These are phyloP conservation scores for Neurospora sp. DNA, from an alignment of 2,329 filamentous ascomycete species.

Conservation along the genomic window DNA sequence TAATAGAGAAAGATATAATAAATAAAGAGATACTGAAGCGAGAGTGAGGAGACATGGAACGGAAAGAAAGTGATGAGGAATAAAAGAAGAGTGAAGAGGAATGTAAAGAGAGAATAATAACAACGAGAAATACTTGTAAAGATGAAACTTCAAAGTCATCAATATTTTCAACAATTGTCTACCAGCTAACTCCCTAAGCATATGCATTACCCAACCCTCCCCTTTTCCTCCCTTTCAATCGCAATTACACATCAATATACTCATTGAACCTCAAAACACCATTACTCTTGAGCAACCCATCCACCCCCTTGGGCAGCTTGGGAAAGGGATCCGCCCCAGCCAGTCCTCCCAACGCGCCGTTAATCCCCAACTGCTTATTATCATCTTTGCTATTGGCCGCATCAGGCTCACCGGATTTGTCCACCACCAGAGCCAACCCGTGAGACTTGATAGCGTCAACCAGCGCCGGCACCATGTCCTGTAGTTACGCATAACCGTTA, in stretches of 20 bases:
- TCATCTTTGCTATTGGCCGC: conserved; percentile 11
- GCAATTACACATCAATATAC: conserved; percentile 60
- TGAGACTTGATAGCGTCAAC: conserved; percentile 91
- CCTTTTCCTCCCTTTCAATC: background rate
- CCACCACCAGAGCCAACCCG: conserved; percentile 82
- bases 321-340: conserved; percentile 38
- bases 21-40: background rate
- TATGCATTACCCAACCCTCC: background rate
- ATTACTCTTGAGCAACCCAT: conserved; percentile 75
- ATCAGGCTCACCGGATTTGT: conserved; percentile 57
- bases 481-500: conserved; percentile 3
- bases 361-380: background rate
- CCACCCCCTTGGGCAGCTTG: conserved; percentile 67
- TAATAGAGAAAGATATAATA: background rate
- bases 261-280: conserved; percentile 90
- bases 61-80: no score
- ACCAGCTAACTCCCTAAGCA: background rate
- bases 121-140: background rate
- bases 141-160: background rate
- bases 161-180: background rate
- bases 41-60: background rate
- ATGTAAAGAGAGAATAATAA: background rate
- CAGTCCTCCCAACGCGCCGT: background rate
- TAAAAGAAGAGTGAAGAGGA: no score
- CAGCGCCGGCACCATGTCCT: conserved; percentile 89